These are phyloP conservation scores for Calonectria honghensis DNA, from an alignment of 2,329 filamentous ascomycete species.

Conservation along the genomic window DNA sequence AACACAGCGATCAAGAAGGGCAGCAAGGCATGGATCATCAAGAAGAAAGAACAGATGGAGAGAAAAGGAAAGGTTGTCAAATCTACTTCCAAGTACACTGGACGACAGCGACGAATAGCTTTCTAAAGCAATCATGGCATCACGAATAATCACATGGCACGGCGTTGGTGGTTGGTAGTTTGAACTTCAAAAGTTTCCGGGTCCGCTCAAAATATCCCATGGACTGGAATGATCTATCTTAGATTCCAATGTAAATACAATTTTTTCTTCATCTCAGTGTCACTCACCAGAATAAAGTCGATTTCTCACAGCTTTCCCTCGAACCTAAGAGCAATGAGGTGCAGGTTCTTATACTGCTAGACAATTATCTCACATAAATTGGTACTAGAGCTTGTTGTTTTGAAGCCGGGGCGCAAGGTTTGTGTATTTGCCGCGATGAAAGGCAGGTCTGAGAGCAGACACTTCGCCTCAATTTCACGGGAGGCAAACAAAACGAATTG, in stretches of 20 bases:
- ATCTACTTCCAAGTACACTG: constrained; percentile 93
- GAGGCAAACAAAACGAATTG: too few species aligned
- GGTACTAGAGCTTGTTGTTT: background rate
- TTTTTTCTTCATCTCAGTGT: constrained; percentile 12
- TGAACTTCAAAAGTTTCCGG: constrained; percentile 23
- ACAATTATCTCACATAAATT: background rate
- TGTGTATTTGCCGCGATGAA: too few species aligned
- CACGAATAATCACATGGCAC: constrained; percentile 54
- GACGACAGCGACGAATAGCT: constrained; percentile 86
- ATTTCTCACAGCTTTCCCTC: background rate
- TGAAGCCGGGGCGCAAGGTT: background rate
- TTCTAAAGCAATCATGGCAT: constrained; percentile 72
- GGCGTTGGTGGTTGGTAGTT: constrained; percentile 54
- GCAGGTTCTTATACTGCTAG: background rate
- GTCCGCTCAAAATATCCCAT: constrained; percentile 15
- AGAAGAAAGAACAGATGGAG: constrained; percentile 95
- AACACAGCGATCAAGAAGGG: constrained; percentile 83
- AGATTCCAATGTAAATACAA: constrained; percentile 45
- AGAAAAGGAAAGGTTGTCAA: constrained; percentile 97
- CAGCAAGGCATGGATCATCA: constrained; percentile 87
- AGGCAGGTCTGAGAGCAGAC: background rate
- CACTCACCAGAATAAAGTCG: background rate
- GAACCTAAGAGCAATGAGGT: background rate
- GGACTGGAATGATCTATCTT: background rate
- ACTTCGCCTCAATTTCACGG: too few species aligned